A percentile compares a stretch with the other conserved stretches of the same genome.
phyloP scores from a whole-genome alignment of 139 green algal species.

The Nannochloris sp. region DNA sequence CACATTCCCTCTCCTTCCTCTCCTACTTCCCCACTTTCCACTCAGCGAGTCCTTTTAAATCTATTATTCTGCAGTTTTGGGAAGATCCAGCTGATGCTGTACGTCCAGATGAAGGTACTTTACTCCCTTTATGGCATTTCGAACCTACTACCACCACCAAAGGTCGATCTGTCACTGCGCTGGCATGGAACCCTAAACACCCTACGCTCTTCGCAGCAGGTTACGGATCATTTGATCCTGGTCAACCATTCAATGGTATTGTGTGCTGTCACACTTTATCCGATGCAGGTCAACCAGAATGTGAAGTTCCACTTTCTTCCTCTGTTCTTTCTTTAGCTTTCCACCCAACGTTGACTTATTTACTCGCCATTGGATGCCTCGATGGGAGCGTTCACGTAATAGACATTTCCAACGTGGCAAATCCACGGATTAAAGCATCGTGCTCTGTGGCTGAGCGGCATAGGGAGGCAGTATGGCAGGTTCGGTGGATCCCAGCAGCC shows the following conservation, averaged over 20 bases:
- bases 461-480: constrained; percentile 83
- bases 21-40: too few relatives aligned
- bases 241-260: constrained; percentile 60
- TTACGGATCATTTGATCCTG: constrained; percentile 86
- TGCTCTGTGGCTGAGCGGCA: constrained; percentile 66
- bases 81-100: constrained; percentile 75
- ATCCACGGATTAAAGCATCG: constrained; percentile 50
- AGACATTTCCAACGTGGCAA: constrained; percentile 29
- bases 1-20: too few relatives aligned
- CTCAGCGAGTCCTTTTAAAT: too few relatives aligned
- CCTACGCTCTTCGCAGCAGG: constrained; percentile 78
- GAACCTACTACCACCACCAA: constrained; percentile 24
- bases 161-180: constrained; percentile 57
- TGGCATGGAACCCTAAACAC: constrained; percentile 75
- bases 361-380: constrained; percentile 84
- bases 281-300: constrained; percentile 79
- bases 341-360: constrained; percentile 68
- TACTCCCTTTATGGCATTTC: constrained; percentile 92
- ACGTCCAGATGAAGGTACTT: constrained; percentile 59
- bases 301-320: constrained; percentile 34
- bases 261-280: constrained; percentile 80
- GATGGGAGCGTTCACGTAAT: constrained; percentile 75
- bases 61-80: constrained; percentile 65
- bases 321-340: constrained; percentile 88
- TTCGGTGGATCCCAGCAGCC: constrained; percentile 15